phyloP scores from a whole-genome alignment of 345 rosid genomes.

The Gossypium australe region DNA sequence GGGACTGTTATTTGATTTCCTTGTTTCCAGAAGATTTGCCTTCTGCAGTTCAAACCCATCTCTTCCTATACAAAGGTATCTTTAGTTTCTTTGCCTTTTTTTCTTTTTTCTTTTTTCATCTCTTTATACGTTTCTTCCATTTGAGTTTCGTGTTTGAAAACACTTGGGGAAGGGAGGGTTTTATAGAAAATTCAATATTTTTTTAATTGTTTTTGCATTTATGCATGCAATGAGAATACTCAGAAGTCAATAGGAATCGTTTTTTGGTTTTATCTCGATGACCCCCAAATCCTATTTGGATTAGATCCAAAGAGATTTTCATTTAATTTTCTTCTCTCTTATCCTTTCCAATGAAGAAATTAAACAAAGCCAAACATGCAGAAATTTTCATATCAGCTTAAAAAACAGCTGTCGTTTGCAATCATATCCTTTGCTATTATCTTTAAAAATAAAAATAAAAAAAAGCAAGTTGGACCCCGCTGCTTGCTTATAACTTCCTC shows the following conservation, averaged over 20 bases:
- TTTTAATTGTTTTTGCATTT: neutral
- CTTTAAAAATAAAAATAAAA: neutral
- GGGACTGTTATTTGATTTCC: neutral
- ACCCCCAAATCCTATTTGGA: neutral
- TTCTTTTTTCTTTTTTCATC: neutral
- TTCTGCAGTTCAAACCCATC: neutral
- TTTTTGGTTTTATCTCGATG: neutral
- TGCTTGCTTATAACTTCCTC: constrained; percentile 19
- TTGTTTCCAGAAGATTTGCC: neutral
- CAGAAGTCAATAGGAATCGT: neutral
- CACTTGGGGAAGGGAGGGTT: neutral
- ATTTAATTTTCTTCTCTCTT: neutral
- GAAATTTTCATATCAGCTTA: neutral
- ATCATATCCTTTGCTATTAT: neutral
- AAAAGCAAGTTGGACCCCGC: constrained; percentile 9
- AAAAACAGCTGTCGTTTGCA: neutral
- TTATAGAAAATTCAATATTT: neutral
- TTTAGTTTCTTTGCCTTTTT: neutral
- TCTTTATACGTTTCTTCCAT: neutral
- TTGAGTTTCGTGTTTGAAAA: neutral
- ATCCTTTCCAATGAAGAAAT: neutral
- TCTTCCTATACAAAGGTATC: neutral
- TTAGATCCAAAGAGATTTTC: neutral
- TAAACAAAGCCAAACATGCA: neutral
- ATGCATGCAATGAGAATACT: neutral